These are phyloP conservation scores for Salvia splendens DNA, from an alignment of 257 asterid genomes.

Conservation along the genomic window DNA sequence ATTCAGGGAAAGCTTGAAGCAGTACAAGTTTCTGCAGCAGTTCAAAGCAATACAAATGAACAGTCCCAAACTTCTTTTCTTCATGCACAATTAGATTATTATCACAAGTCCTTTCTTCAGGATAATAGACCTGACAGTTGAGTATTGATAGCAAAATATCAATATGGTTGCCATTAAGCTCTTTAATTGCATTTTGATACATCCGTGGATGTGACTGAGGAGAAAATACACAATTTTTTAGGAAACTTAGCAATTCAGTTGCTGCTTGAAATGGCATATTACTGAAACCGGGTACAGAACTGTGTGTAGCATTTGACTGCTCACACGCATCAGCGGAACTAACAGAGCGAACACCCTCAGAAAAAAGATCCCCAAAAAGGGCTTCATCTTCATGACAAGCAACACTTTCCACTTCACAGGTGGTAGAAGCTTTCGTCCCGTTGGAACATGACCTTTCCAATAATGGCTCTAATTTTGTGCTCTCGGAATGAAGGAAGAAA, in stretches of 20 bases:
- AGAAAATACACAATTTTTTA: slow-evolving; percentile 61
- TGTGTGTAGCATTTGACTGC: slow-evolving; percentile 57
- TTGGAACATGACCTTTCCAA: slow-evolving; percentile 71
- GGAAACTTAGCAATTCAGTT: slow-evolving; percentile 62
- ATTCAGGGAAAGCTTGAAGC: slow-evolving; percentile 54
- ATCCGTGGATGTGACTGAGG: slow-evolving; percentile 68
- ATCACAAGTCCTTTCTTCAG: slow-evolving; percentile 59
- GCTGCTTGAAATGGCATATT: slow-evolving; percentile 86
- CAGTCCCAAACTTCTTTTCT: slow-evolving; percentile 59
- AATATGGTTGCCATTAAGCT: slow-evolving; percentile 59
- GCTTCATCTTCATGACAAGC: slow-evolving; percentile 93
- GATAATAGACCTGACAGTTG: slow-evolving; percentile 48
- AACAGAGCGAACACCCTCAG: slow-evolving; percentile 87
- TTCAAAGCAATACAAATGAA: slow-evolving; percentile 71
- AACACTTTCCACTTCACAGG: slow-evolving; percentile 70
- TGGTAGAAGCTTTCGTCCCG: slow-evolving; percentile 61
- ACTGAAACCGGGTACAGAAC: slow-evolving; percentile 55
- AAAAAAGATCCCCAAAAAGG: slow-evolving; percentile 96
- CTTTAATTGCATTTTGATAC: slow-evolving; percentile 62
- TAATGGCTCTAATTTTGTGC: slow-evolving; percentile 70
- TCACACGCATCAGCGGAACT: slow-evolving; percentile 83
- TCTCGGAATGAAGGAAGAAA: slow-evolving; percentile 77
- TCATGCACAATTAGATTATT: slow-evolving; percentile 44
- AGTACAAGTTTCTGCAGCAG: slow-evolving; percentile 68
- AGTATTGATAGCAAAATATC: slow-evolving; percentile 66